Base-by-base conservation (phyloP, 345 rosid genomes). In the Garcia nutans region DNA sequence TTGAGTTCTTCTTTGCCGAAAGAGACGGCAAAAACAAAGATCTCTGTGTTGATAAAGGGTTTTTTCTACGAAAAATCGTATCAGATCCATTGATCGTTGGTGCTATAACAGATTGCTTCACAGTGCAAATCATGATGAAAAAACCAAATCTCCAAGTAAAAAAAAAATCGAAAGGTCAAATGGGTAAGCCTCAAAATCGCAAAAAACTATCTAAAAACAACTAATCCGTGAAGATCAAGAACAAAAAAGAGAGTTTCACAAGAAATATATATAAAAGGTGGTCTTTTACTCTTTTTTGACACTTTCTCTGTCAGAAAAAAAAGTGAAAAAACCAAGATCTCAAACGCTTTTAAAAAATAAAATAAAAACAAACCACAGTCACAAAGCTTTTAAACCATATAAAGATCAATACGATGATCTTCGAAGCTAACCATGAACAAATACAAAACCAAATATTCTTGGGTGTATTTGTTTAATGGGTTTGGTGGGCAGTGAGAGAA, bases 11-110 rank as follows among this genome's bases (percentile, higher is more conserved):
- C 10, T 75, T 65, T 44, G 80, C 63, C 31, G 78, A 78, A 26
- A 86, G 70, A 8, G 87, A 77, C 0, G 88, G 88, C 62, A 81
- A 74, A 78, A 77, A 47, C 61, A 77, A 84, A 77, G 88, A 83
- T 85, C 88, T 73, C 52, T 5, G 70, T 26, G 83, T 74, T 24
- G 74, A 50, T 0, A 68, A 58, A 10, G 79, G 31, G 52, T 76
- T 63, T 69, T 72, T 88, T 49, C 82, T 80, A 12, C 86, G 81
- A 62, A 84, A 73, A 71, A 78, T 22, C 1, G 81, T 71, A 41
- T 80, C 91, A 56, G 84, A 80, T 68, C 88, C 90, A 65, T 80
- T 86, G 74, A 85, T 72, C 0, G 88, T 37, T 13, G 84, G 78
- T 1, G 87, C 24, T 19, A 87, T 8, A 3, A 70, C 78, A 68